Conservation (phyloP, 495 filamentous ascomycete genomes). For the Thermothielavioides terrestris region DNA sequence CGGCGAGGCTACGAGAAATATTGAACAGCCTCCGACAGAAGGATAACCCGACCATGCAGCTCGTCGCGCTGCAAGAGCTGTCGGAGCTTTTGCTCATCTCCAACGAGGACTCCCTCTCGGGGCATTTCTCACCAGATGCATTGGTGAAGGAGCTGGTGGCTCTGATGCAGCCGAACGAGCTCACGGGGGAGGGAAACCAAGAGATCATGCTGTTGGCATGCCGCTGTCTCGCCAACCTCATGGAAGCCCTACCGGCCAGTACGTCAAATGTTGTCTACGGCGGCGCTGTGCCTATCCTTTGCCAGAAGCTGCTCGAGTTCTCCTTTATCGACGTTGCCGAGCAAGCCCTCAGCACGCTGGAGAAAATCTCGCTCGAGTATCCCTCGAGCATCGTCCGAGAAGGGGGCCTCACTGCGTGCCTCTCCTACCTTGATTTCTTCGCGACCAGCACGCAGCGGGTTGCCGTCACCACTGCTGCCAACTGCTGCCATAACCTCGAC, state of each 20-base stretch:
- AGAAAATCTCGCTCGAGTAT: slow-evolving; percentile 96
- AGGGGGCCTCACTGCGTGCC: slow-evolving; percentile 86
- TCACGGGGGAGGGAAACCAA: slow-evolving; percentile 79
- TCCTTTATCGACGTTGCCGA: slow-evolving; percentile 96
- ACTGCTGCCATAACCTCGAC: slow-evolving; percentile 93
- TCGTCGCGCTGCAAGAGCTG: slow-evolving; percentile 87
- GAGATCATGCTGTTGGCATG: slow-evolving; percentile 98
- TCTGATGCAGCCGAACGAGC: slow-evolving; percentile 84
- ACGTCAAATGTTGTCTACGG: slow-evolving; percentile 95
- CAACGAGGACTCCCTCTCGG: slow-evolving; percentile 93
- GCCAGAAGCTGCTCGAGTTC: slow-evolving; percentile 88
- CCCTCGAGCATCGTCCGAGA: slow-evolving; percentile 93
- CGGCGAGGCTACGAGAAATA: slow-evolving; percentile 71
- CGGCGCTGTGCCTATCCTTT: slow-evolving; percentile 86
- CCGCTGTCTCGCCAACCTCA: slow-evolving; percentile 91
- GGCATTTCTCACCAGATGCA: slow-evolving; percentile 87
- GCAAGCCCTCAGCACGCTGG: slow-evolving; percentile 89
- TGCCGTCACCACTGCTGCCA: slow-evolving; percentile 92
- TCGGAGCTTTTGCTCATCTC: slow-evolving; percentile 89
- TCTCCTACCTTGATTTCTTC: slow-evolving; percentile 95
- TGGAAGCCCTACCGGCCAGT: slow-evolving; percentile 91
- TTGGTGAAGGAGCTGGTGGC: slow-evolving; percentile 92
- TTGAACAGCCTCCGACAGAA: slow-evolving; percentile 76
- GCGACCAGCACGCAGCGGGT: slow-evolving; percentile 93
- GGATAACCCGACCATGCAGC: slow-evolving; percentile 78